Conservation (phyloP, 2,329 filamentous ascomycete species). For the Aspergillus sp. region DNA sequence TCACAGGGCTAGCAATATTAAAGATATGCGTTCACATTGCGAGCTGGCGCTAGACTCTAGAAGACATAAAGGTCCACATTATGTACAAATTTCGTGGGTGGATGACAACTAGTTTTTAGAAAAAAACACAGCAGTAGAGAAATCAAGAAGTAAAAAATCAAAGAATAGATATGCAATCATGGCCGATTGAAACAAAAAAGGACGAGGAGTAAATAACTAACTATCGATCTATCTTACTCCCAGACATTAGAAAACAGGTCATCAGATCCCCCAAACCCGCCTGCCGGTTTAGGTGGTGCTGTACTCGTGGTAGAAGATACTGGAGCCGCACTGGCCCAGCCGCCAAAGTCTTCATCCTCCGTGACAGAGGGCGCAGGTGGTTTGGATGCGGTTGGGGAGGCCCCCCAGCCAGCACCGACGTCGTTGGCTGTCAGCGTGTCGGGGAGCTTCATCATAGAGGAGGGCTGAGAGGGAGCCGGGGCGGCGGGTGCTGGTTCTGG, state of each 20-base stretch:
- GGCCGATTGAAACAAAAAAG: conserved; percentile 4
- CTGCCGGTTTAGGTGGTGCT: conserved; percentile 50
- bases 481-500: conserved; percentile 41
- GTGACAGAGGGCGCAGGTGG: conserved; percentile 63
- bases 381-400: conserved; percentile 57
- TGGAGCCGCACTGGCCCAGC: conserved; percentile 78
- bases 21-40: conserved; percentile 1
- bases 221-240: conserved; percentile 56
- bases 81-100: neutral
- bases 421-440: conserved; percentile 57
- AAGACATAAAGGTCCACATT: conserved; percentile 13
- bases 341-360: conserved; percentile 93
- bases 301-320: conserved; percentile 39
- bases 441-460: conserved; percentile 43
- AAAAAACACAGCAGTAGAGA: neutral
- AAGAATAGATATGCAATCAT: conserved; percentile 9
- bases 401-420: conserved; percentile 68
- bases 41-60: conserved; percentile 16
- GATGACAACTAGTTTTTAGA: neutral
- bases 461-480: conserved; percentile 29
- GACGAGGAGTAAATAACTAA: neutral
- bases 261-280: conserved; percentile 65
- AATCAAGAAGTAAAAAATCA: conserved; percentile 7
- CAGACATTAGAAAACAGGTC: conserved; percentile 96
- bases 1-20: neutral